Conservation (phyloP, 2,329 filamentous ascomycete genomes). For the Sporothrix euskadiensis region DNA sequence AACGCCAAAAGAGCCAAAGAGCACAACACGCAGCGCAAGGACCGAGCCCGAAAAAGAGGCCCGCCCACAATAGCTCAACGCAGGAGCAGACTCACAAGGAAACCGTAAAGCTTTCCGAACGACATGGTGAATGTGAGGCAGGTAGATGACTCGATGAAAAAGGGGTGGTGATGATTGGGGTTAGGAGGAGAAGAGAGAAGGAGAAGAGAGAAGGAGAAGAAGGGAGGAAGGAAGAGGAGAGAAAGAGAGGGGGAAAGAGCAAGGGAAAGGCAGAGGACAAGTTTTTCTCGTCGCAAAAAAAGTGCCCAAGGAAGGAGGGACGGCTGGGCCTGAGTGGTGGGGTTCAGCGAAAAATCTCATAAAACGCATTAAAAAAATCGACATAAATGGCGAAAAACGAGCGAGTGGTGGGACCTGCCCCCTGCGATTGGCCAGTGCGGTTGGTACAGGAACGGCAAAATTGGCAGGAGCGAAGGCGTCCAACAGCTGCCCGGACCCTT, state of each 20-base stretch:
- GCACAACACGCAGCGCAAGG: constrained; percentile 17
- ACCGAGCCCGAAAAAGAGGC: constrained; percentile 16
- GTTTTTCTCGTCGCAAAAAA: constrained; percentile 32
- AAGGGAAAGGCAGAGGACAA: constrained; percentile 26
- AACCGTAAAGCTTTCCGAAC: constrained; percentile 97
- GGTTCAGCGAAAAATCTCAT: constrained; percentile 28
- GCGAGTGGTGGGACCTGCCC: constrained; percentile 20
- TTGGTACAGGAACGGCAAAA: constrained; percentile 15
- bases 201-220: constrained; percentile 27
- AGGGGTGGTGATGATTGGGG: constrained; percentile 32
- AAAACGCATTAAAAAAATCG: constrained; percentile 20
- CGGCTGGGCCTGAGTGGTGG: constrained; percentile 26
- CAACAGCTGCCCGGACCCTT: not conserved
- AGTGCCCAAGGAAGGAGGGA: constrained; percentile 25
- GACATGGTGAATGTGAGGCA: constrained; percentile 66
- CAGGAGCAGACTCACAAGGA: constrained; percentile 59
- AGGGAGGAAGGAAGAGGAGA: not conserved
- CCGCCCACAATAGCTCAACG: constrained; percentile 22
- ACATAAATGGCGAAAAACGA: not conserved
- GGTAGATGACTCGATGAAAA: constrained; percentile 32
- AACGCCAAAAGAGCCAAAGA: constrained; percentile 4
- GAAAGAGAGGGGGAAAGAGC: constrained; percentile 9
- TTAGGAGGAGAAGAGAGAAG: constrained; percentile 34
- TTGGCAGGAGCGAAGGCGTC: not conserved
- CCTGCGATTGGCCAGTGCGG: constrained; percentile 12